phyloP scores from a whole-genome alignment of 1,284 basidiomycete species.

The Limonomyces culmigenus region DNA sequence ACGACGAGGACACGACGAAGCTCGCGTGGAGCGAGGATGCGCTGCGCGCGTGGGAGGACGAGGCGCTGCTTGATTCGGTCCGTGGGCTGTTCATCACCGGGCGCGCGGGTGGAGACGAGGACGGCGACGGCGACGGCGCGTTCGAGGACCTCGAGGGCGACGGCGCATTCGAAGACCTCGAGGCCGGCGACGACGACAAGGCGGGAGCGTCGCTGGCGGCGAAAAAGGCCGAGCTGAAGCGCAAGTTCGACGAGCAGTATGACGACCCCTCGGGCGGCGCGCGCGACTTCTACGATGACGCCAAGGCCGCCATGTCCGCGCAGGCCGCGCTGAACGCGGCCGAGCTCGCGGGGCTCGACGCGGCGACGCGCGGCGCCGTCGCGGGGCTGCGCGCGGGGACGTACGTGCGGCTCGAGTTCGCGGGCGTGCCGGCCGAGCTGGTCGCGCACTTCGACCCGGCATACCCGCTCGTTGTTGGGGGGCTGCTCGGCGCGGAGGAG shows the following conservation, averaged over 20 bases:
- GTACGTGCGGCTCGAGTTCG: constrained; percentile 90
- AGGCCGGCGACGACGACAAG: constrained; percentile 18
- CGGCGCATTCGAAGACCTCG: constrained; percentile 9
- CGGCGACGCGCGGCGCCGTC: constrained; percentile 62
- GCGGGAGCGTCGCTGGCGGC: constrained; percentile 34
- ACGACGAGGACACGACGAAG: constrained; percentile 61
- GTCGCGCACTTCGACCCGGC: constrained; percentile 85
- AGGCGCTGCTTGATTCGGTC: constrained; percentile 75
- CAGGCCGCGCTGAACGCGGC: constrained; percentile 76
- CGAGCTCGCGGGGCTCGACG: constrained; percentile 67
- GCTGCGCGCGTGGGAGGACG: constrained; percentile 69
- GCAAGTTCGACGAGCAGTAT: constrained; percentile 94
- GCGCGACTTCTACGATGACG: constrained; percentile 76
- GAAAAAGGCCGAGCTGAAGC: constrained; percentile 87
- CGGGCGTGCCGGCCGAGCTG: constrained; percentile 79
- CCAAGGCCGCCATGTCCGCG: constrained; percentile 82
- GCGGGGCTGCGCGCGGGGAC: constrained; percentile 85
- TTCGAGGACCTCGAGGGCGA: constrained; percentile 25
- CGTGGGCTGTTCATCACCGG: constrained; percentile 88
- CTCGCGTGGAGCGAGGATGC: constrained; percentile 27
- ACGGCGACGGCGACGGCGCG: constrained; percentile 26
- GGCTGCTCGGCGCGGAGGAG: constrained; percentile 84
- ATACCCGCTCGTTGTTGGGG: constrained; percentile 87
- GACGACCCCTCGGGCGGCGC: constrained; percentile 69
- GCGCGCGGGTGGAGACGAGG: constrained; percentile 19